Base-by-base conservation (phyloP, 2,329 filamentous ascomycete species). In the Cercospora zeae-maydis region DNA sequence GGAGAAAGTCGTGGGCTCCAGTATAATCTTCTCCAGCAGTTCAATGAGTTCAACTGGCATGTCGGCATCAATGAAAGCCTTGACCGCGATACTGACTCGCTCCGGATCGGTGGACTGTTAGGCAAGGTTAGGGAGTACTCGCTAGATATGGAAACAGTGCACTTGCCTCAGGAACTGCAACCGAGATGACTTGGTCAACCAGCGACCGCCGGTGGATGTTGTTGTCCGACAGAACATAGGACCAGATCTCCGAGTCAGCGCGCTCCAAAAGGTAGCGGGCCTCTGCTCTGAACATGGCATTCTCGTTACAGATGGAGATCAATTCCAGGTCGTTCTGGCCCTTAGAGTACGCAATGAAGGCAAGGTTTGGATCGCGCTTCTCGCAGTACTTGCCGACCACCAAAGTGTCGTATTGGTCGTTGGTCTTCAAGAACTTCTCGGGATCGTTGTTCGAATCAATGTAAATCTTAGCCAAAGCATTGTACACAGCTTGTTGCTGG, bases 231-330 rank as follows among this genome's bases (percentile, higher is more conserved):
- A 99, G 84, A 13, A 98, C 95, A 75, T 97, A 99, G 58, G 84
- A 83, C 96, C 96, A 99, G 53, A 99, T 87, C 76, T 99, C 95
- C 2, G 82, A 77, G 73, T 99, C 95, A 37, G 91, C 89, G 69
- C 95, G 89, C 73, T 97, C 93, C 58, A 99, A 82, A 24, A 99
- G 84, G 78, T 99, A 99, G 37, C 95, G 89, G 63, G 93, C 93
- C 78, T 99, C 95, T n/a, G 91, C 91, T 72, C 93, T 90, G 84
- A 96, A 99, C 95, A 99, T 99, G n/a, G 91, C 88, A 80, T 99
- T 99, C 79, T 99, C 96, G 72, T 98, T 99, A 74, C 95, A 98
- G 74, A 99, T 93, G 77, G 90, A 95, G 78, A 99, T 93, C 61
- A 99, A 85, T 79, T 99, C 96, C 33, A 99, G 80, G 73, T 99